Evolutionary conservation across 23 red algal species (phyloP).

Genomic region (Pyropia haitanensis): DNA sequence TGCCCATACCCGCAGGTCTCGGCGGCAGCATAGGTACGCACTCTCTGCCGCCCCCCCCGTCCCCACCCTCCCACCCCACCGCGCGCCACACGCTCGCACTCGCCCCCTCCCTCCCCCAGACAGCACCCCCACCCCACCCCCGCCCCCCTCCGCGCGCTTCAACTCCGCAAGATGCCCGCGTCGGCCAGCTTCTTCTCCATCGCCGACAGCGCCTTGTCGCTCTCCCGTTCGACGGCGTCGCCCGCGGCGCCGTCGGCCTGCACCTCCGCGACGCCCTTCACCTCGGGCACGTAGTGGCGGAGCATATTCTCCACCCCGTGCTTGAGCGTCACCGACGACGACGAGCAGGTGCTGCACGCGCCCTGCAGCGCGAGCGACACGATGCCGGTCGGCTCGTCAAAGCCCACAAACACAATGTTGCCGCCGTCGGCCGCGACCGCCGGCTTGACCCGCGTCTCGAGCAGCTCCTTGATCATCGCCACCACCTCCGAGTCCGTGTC

Average conservation of each 20-base stretch:
- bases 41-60: too few species aligned
- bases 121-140: too few species aligned
- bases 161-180: constrained; percentile 18
- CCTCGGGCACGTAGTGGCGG: constrained; percentile 97
- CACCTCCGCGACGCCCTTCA: constrained; percentile 81
- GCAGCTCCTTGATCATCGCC: constrained; percentile 98
- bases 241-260: constrained; percentile 6
- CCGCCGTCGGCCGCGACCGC: constrained; percentile 98
- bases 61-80: too few species aligned
- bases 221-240: constrained; percentile 15
- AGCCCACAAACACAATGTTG: constrained; percentile 86
- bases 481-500: constrained; percentile 85
- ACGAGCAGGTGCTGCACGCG: constrained; percentile 82
- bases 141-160: neutral
- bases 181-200: constrained; percentile 37
- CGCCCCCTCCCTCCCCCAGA: too few species aligned
- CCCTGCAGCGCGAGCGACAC: constrained; percentile 90
- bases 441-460: constrained; percentile 94
- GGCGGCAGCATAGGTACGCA: too few species aligned
- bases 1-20: too few species aligned
- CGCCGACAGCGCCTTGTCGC: constrained; percentile 15
- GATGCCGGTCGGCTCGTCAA: constrained; percentile 54
- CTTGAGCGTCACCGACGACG: constrained; percentile 89
- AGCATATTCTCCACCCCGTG: constrained; percentile 99
- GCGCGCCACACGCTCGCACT: too few species aligned